Evolutionary conservation across 768 basidiomycete genomes (phyloP).

Genomic region (Daedalea quercina): DNA sequence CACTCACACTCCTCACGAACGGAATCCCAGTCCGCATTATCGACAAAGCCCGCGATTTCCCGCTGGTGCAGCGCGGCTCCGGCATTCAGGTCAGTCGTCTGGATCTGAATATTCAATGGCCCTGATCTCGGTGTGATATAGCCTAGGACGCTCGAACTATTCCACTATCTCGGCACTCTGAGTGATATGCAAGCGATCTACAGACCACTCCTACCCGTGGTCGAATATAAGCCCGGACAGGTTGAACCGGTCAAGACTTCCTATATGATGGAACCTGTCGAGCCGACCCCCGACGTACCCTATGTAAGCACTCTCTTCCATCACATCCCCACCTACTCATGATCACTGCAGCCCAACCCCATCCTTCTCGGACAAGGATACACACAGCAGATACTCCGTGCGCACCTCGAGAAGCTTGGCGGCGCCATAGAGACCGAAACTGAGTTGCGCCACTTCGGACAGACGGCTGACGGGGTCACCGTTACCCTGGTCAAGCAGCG

Average conservation of each 20-base stretch:
- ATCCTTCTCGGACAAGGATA: slow-evolving; percentile 10
- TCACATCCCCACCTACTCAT: background rate
- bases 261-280: background rate
- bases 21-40: slow-evolving; percentile 10
- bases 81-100: slow-evolving; percentile 5
- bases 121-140: background rate
- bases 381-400: slow-evolving; percentile 26
- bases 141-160: slow-evolving; percentile 17
- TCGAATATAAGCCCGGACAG: slow-evolving; percentile 9
- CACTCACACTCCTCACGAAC: slow-evolving; percentile 10
- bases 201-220: background rate
- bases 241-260: slow-evolving; percentile 3
- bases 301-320: slow-evolving; percentile 6
- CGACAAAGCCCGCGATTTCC: slow-evolving; percentile 2
- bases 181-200: slow-evolving; percentile 7
- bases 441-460: slow-evolving; percentile 28
- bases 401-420: slow-evolving; percentile 19
- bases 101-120: background rate
- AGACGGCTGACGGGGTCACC: slow-evolving; percentile 24
- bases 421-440: slow-evolving; percentile 28
- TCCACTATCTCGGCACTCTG: slow-evolving; percentile 14
- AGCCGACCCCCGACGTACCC: slow-evolving; percentile 9
- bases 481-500: slow-evolving; percentile 19
- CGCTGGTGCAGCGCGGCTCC: slow-evolving; percentile 17
- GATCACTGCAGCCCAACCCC: background rate